Percentiles rank a stretch among this genome's conserved stretches.
These are phyloP conservation scores for Synchytrium microbalum DNA, from an alignment of 371 early-diverging fungal species.

Conservation along the genomic window DNA sequence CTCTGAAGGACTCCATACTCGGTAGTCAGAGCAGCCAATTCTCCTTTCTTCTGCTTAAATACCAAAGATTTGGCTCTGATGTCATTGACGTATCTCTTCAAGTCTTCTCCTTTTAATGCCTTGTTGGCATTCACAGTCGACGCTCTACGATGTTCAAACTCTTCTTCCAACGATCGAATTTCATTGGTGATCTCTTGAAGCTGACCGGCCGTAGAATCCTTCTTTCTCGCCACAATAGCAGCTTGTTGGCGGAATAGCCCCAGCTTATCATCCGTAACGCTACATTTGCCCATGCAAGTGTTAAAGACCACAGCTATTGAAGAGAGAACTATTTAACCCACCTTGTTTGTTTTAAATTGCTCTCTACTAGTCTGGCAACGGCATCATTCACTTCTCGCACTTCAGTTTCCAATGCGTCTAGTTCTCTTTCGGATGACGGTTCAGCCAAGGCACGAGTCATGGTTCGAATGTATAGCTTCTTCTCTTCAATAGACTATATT, in stretches of 20 bases:
- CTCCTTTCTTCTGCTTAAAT: constrained; percentile 43
- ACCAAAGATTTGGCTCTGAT: constrained; percentile 43
- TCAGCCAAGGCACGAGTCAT: constrained; percentile 31
- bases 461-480: constrained; percentile 22
- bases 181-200: constrained; percentile 28
- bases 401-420: constrained; percentile 34
- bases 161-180: constrained; percentile 21
- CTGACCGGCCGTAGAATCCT: constrained; percentile 36
- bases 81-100: constrained; percentile 47
- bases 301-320: not conserved
- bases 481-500: no score
- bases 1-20: constrained; percentile 44
- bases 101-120: constrained; percentile 49
- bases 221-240: constrained; percentile 43
- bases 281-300: constrained; percentile 7
- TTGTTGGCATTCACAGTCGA: constrained; percentile 12
- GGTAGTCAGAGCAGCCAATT: constrained; percentile 33
- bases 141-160: constrained; percentile 29
- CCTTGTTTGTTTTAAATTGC: constrained; percentile 32
- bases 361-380: constrained; percentile 36
- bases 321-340: constrained; percentile 3
- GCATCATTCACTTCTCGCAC: constrained; percentile 35
- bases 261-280: constrained; percentile 44
- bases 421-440: constrained; percentile 32
- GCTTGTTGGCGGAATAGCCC: constrained; percentile 49